Base-by-base conservation (phyloP, 352 stramenopile species). In the Phytophthora fragariae region DNA sequence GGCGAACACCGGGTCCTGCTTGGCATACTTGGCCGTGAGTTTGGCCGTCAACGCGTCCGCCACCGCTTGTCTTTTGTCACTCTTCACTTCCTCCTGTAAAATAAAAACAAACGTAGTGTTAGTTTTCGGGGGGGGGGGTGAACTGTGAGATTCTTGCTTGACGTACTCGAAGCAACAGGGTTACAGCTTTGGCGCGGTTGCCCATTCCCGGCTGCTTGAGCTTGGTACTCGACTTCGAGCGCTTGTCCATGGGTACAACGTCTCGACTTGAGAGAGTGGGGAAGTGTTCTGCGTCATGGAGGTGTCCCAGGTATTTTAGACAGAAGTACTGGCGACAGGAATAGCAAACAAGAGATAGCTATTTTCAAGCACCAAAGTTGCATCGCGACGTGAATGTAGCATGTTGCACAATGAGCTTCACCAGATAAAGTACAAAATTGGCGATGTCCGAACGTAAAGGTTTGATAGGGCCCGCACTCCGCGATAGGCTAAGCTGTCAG, bases 31-130 rank as follows among this genome's bases (percentile, higher is more conserved):
- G 46, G 61, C 33, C 7, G 60, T 64, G 10, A 92, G 66, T 35
- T 89, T 90, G 21, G 76, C 62, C 14, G 77, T 68, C 33, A 92
- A 65, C 9, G 83, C 85, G 11, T 91, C 81, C 12, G 81, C 82
- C 10, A 92, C 69, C 19, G 76, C 83, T 65, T 86, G 80, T 7
- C 85, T 75, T 62, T 91, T 92, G 72, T 90, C 82, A 57, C 77
- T 90, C 55, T 88, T 89, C 24, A 79, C 68, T 57, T 90, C 83
- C 54, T 91, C 83, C 82, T 87, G 60, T 9, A 21, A 57, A 50
- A 21, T 50, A 24, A 56, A 9, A 29, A 27, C 5, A 5, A 19
- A 17, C 11, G 3, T 37, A 31, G 12, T 46, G 14, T 46, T 46
- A 46, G 14, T 14, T 46, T 14, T 14, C 14, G 39, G 10, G 9